These are phyloP conservation scores for Candolleomyces eurysporus DNA, from an alignment of 768 basidiomycete species.

Conservation along the genomic window DNA sequence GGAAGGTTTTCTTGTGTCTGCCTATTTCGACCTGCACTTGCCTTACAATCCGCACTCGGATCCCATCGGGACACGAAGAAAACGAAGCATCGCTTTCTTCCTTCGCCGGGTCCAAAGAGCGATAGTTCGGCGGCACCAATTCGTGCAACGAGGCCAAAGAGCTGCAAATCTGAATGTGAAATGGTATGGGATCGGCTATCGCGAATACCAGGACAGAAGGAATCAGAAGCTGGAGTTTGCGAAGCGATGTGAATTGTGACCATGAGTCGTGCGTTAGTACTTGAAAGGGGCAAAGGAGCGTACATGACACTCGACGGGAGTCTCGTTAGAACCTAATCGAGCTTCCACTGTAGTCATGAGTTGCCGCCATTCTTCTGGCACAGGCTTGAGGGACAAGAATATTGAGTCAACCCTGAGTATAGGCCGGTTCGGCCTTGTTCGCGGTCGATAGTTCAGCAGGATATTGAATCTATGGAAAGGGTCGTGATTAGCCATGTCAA, in stretches of 20 bases:
- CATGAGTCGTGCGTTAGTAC: not conserved
- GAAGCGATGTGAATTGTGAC: not conserved
- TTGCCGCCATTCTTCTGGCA: conserved; percentile 61
- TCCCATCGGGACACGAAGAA: conserved; percentile 6
- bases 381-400: conserved; percentile 47
- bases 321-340: conserved; percentile 27
- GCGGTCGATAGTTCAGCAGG: conserved; percentile 44
- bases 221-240: conserved; percentile 25
- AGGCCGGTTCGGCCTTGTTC: conserved; percentile 44
- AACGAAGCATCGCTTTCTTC: not conserved
- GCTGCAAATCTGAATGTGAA: conserved; percentile 54
- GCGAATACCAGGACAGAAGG: conserved; percentile 50
- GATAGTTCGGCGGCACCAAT: conserved; percentile 31
- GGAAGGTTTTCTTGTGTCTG: conserved; percentile 35
- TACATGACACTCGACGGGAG: conserved; percentile 53
- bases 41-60: conserved; percentile 35
- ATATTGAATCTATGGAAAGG: conserved; percentile 35
- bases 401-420: conserved; percentile 42
- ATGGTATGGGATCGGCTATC: conserved; percentile 50
- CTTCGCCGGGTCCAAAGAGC: conserved; percentile 18
- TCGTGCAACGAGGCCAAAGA: conserved; percentile 42
- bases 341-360: conserved; percentile 36
- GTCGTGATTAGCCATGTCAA: not conserved
- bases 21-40: conserved; percentile 41
- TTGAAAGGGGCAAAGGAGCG: conserved; percentile 18